A percentile compares a stretch with the other conserved stretches of the same genome.
Conservation (phyloP, 1,284 basidiomycete genomes). For the Heterobasidion parviporum region DNA sequence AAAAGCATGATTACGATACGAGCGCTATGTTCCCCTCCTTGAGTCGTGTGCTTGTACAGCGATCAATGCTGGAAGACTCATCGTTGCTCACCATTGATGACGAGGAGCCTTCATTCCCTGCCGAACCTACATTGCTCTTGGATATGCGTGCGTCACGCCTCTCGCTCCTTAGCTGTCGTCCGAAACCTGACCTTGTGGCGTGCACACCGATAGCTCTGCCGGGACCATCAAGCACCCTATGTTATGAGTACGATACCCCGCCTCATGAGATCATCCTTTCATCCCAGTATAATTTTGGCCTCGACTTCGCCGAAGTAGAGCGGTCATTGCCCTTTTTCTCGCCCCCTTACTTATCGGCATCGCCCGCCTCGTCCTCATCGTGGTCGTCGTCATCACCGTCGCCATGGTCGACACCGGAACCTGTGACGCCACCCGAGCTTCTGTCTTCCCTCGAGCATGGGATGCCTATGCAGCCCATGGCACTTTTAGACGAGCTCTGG, state of each 20-base stretch:
- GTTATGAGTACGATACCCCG: too few relatives aligned
- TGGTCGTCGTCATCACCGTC: background rate
- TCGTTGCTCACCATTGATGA: constrained; percentile 2
- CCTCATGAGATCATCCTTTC: too few relatives aligned
- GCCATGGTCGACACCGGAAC: background rate
- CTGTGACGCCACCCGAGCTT: background rate
- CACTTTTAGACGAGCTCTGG: too few relatives aligned
- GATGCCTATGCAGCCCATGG: background rate
- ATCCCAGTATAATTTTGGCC: background rate
- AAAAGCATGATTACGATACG: constrained; percentile 22
- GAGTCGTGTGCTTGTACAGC: too few relatives aligned
- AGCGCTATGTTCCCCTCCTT: background rate
- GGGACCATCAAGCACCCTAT: too few relatives aligned
- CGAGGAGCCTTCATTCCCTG: background rate
- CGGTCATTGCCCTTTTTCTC: background rate
- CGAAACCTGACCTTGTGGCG: too few relatives aligned
- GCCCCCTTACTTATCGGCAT: background rate
- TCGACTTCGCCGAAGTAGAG: background rate
- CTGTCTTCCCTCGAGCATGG: background rate
- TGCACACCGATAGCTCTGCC: too few relatives aligned
- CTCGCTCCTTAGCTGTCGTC: background rate
- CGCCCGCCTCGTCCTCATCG: background rate
- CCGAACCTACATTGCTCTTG: background rate
- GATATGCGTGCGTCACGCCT: background rate
- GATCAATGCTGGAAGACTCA: background rate